These are phyloP conservation scores for Pseudognaphalium luteoalbum DNA, from an alignment of 129 eudicot genomes.

Conservation along the genomic window DNA sequence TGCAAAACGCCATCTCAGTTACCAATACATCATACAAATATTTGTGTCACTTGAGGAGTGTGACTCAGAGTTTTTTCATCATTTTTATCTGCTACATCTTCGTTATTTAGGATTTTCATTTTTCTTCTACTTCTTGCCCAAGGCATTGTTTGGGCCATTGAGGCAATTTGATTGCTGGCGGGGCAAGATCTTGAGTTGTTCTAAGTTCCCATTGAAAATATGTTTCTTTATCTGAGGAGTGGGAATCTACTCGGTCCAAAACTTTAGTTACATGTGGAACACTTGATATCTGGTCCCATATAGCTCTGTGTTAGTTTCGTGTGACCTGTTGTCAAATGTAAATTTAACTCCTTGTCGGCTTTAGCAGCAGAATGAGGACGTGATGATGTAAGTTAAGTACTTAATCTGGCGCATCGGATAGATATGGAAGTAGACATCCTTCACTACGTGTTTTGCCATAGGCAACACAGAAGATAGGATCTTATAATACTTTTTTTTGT, in stretches of 20 bases:
- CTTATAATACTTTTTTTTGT: neutral
- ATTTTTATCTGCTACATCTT: neutral
- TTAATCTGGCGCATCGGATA: neutral
- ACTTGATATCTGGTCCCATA: neutral
- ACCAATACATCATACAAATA: neutral
- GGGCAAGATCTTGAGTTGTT: too few species aligned
- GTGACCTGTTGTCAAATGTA: neutral
- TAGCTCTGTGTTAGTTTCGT: neutral
- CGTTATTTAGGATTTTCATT: neutral
- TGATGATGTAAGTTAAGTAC: neutral
- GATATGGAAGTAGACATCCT: slow-evolving; percentile 2
- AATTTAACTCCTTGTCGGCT: neutral
- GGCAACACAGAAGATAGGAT: slow-evolving; percentile 6
- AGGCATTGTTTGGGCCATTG: neutral
- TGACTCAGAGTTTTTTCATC: neutral
- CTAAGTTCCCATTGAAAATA: neutral
- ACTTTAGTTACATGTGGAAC: neutral
- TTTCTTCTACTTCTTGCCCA: neutral
- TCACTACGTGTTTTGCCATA: slow-evolving; percentile 5
- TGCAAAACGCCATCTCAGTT: neutral
- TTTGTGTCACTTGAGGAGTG: neutral
- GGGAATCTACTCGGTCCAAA: neutral
- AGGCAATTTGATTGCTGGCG: too few species aligned
- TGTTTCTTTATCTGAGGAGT: neutral
- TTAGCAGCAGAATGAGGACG: neutral